phyloP scores from a whole-genome alignment of 1,139 yeast species.

The Suhomyces yuchorum region DNA sequence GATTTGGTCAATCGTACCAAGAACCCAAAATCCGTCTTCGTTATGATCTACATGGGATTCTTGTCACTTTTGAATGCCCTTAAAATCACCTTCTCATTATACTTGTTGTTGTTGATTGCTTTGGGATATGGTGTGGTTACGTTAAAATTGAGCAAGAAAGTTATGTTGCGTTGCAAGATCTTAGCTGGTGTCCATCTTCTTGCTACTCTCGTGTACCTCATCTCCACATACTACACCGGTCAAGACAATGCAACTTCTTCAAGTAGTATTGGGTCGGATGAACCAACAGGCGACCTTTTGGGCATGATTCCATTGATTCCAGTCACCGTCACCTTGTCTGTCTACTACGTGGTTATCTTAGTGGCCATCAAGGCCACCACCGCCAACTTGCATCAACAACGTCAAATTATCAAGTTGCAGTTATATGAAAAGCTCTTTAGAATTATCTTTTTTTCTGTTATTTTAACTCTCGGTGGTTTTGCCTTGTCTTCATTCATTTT shows the following conservation, averaged over 20 bases:
- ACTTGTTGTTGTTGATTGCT: constrained; percentile 79
- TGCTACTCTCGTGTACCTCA: constrained; percentile 65
- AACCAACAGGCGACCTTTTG: constrained; percentile 24
- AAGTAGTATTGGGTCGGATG: constrained; percentile 23
- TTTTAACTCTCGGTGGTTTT: constrained; percentile 56
- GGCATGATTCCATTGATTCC: constrained; percentile 61
- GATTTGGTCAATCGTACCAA: constrained; percentile 71
- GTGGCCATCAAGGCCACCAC: constrained; percentile 76
- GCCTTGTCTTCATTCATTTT: constrained; percentile 70
- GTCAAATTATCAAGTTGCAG: constrained; percentile 86
- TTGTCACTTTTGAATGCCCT: constrained; percentile 78
- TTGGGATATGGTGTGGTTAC: constrained; percentile 94
- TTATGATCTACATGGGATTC: constrained; percentile 73
- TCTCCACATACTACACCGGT: constrained; percentile 61
- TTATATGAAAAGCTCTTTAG: constrained; percentile 82
- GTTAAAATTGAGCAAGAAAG: constrained; percentile 73
- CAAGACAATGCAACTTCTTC: constrained; percentile 37
- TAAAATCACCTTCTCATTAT: constrained; percentile 86
- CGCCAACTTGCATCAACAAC: constrained; percentile 72
- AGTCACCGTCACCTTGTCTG: constrained; percentile 65
- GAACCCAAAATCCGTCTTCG: constrained; percentile 50
- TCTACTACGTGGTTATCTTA: constrained; percentile 75
- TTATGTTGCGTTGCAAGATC: constrained; percentile 80
- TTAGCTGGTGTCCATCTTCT: constrained; percentile 74
- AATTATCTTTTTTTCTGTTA: constrained; percentile 67